A percentile compares a stretch with the other conserved stretches of the same genome.
Evolutionary conservation across 2,329 filamentous ascomycete species (phyloP).

Genomic region (Penicillium griseofulvum): DNA sequence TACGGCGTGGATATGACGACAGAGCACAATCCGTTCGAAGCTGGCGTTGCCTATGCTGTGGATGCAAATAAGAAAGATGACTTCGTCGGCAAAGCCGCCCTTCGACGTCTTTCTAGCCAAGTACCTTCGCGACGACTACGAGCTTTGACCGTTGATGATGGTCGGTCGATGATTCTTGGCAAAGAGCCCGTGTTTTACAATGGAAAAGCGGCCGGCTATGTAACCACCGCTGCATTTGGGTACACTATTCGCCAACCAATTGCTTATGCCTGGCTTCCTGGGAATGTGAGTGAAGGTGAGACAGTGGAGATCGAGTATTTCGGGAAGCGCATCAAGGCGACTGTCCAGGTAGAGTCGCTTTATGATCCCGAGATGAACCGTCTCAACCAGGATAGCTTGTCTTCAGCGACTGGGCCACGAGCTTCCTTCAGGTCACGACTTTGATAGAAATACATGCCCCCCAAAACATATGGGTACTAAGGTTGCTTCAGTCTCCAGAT

Average conservation of each 20-base stretch:
- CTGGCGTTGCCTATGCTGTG: slow-evolving; percentile 54
- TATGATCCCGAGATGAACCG: slow-evolving; percentile 45
- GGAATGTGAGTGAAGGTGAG: slow-evolving; percentile 47
- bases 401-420: slow-evolving; percentile 4
- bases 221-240: slow-evolving; percentile 61
- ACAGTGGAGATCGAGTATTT: slow-evolving; percentile 63
- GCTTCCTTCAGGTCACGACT: slow-evolving; percentile 10
- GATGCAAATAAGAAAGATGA: slow-evolving; percentile 34
- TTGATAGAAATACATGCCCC: not conserved
- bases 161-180: slow-evolving; percentile 56
- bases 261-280: slow-evolving; percentile 59
- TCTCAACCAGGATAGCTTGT: slow-evolving; percentile 25
- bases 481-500: not conserved
- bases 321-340: slow-evolving; percentile 53
- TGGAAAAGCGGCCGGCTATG: slow-evolving; percentile 53
- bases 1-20: slow-evolving; percentile 60
- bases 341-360: slow-evolving; percentile 52
- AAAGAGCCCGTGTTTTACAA: slow-evolving; percentile 60
- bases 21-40: slow-evolving; percentile 61
- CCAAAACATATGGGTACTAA: not conserved
- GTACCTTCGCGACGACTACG: slow-evolving; percentile 40
- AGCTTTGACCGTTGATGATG: slow-evolving; percentile 57
- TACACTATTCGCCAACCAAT: slow-evolving; percentile 59
- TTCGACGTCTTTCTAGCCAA: slow-evolving; percentile 44
- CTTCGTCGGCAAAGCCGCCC: slow-evolving; percentile 54